phyloP scores from a whole-genome alignment of 345 rosid genomes.

The Sisymbrium altissimum region DNA sequence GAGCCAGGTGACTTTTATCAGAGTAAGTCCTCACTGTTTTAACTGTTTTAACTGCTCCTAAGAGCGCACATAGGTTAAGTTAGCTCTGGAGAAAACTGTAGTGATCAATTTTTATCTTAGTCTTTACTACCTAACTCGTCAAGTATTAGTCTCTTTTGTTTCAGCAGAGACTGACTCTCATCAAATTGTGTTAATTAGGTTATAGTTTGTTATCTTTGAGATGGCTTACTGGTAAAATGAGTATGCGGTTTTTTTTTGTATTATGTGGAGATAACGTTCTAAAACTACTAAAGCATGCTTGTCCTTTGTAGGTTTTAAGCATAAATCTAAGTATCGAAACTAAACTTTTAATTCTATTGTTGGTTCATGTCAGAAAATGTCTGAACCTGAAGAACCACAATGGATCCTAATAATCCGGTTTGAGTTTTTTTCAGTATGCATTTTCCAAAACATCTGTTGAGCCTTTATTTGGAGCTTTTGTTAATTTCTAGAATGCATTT shows the following conservation, averaged over 20 bases:
- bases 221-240: neutral
- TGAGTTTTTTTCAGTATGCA: too few relatives aligned
- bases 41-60: neutral
- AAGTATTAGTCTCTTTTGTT: neutral
- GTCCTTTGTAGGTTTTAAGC: too few relatives aligned
- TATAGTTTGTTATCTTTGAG: neutral
- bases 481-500: too few relatives aligned
- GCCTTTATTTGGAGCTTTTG: too few relatives aligned
- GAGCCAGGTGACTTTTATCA: neutral
- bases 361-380: too few relatives aligned
- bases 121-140: neutral
- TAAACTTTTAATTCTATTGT: too few relatives aligned
- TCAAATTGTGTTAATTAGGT: neutral
- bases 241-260: neutral
- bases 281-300: neutral
- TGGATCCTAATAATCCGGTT: too few relatives aligned
- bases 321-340: too few relatives aligned
- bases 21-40: neutral
- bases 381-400: too few relatives aligned
- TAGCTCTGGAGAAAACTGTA: neutral
- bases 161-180: neutral
- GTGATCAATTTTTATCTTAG: neutral
- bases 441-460: too few relatives aligned
- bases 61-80: neutral
- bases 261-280: too few relatives aligned